Base-by-base conservation (phyloP, 129 eudicot genomes). In the Escallonia herrerae region DNA sequence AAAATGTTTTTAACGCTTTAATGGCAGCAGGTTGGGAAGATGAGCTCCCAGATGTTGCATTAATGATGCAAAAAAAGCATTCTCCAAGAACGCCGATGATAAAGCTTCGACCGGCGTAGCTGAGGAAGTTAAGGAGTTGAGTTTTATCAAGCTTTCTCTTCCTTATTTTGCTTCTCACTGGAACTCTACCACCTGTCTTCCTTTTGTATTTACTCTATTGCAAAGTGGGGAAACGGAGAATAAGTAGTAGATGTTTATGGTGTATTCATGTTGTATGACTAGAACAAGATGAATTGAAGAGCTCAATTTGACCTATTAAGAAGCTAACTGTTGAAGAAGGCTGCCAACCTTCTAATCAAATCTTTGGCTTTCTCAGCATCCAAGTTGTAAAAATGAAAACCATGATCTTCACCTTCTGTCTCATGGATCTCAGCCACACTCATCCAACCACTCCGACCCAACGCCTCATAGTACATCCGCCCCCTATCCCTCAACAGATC, bases 101-200 rank as follows among this genome's bases (percentile, higher is more conserved):
- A 83, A 85, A 65, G 75, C 76, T 59, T 84, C n/a, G n/a, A n/a
- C n/a, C n/a, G n/a, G 89, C 60, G 85, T 95, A 45, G 98, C 96
- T 15, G 96, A 91, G 76, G 98, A 96, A 12, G 89, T 83, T 56
- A 95, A 91, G 70, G 98, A 91, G 76, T 91, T 91, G 43, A 81
- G 33, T 22, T 22, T 1, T 22, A 22, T 22, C 1, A 22, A 22
- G 33, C 33, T 22, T 22, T 22, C 33, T 22, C 33, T 22, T 22
- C 33, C 33, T 22, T 0, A 22, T 22, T 22, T 22, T 22, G 33
- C 33, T 22, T 22, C 1, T 22, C 1, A 22, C 1, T 1, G 1
- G 1, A 22, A 1, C 0, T 22, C 1, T 22, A 22, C 0, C 33
- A 22, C 33, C 0, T 0, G 33, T 22, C 33, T 22, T 22, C 33